phyloP scores from a whole-genome alignment of 495 filamentous ascomycete species.

The Podospora australis region DNA sequence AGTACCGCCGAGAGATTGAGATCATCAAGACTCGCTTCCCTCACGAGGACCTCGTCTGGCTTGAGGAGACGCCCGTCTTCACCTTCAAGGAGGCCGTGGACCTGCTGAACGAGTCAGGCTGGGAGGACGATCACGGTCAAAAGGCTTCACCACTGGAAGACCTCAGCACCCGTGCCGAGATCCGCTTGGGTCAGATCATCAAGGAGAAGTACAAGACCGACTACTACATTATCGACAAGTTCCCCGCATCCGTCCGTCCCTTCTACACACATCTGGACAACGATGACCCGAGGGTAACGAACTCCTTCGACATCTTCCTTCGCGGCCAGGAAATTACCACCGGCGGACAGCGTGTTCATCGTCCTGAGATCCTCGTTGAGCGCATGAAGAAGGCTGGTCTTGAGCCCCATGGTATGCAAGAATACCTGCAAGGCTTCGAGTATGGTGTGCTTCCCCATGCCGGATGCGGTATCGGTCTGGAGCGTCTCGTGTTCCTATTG shows the following conservation, averaged over 20 bases:
- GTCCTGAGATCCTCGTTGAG: conserved; percentile 63
- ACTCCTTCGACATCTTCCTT: conserved; percentile 94
- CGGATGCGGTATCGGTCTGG: conserved; percentile 83
- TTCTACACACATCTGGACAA: conserved; percentile 95
- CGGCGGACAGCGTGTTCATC: conserved; percentile 88
- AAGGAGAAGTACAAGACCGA: conserved; percentile 83
- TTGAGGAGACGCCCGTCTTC: conserved; percentile 74
- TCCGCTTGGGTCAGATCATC: conserved; percentile 74
- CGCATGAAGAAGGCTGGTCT: conserved; percentile 72
- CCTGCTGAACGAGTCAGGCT: conserved; percentile 76
- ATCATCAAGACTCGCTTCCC: conserved; percentile 56
- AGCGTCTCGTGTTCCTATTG: conserved; percentile 78
- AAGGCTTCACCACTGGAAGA: conserved; percentile 64
- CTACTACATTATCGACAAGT: conserved; percentile 94
- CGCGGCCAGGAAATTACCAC: conserved; percentile 90
- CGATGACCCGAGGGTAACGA: conserved; percentile 63
- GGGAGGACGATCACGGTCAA: conserved; percentile 69
- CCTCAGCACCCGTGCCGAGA: conserved; percentile 76
- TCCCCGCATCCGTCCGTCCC: conserved; percentile 72
- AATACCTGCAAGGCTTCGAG: conserved; percentile 83
- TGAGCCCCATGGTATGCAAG: conserved; percentile 68
- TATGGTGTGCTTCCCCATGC: conserved; percentile 87
- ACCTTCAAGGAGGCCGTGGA: conserved; percentile 73
- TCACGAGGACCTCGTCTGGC: conserved; percentile 59
- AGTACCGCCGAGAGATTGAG: conserved; percentile 62